phyloP scores from a whole-genome alignment of 164 flowering plant genomes.

The Magnolia changhungtana region DNA sequence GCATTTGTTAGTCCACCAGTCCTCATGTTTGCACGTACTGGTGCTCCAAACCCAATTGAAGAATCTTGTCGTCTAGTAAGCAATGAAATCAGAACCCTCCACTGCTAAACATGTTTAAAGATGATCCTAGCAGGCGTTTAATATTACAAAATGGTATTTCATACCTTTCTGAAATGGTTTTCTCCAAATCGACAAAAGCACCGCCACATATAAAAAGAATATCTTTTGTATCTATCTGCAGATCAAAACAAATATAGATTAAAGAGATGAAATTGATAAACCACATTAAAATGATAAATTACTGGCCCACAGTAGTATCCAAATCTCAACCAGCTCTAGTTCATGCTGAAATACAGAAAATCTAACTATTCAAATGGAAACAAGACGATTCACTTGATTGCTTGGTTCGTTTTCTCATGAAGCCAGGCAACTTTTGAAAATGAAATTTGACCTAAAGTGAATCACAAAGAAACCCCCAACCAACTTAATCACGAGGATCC shows the following conservation, averaged over 20 bases:
- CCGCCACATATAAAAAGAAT: conserved; percentile 99
- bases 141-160: conserved; percentile 6
- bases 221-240: conserved; percentile 95
- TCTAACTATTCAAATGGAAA: not conserved
- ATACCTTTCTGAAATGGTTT: conserved; percentile 97
- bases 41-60: conserved; percentile 99
- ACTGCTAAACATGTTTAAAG: not conserved
- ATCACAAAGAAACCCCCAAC: not conserved
- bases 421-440: not conserved
- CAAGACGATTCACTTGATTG: not conserved
- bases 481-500: not conserved
- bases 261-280: not conserved
- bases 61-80: conserved; percentile 87
- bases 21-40: conserved; percentile 97
- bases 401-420: not conserved
- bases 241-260: not conserved
- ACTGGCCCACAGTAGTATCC: not conserved
- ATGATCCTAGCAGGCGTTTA: not conserved
- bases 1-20: conserved; percentile 64
- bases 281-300: not conserved
- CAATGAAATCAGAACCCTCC: not conserved
- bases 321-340: not conserved
- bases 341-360: not conserved
- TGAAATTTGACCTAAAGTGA: not conserved
- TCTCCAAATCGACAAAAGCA: conserved; percentile 93